phyloP scores from a whole-genome alignment of 495 filamentous ascomycete genomes.

The Penicillium verhagenii region DNA sequence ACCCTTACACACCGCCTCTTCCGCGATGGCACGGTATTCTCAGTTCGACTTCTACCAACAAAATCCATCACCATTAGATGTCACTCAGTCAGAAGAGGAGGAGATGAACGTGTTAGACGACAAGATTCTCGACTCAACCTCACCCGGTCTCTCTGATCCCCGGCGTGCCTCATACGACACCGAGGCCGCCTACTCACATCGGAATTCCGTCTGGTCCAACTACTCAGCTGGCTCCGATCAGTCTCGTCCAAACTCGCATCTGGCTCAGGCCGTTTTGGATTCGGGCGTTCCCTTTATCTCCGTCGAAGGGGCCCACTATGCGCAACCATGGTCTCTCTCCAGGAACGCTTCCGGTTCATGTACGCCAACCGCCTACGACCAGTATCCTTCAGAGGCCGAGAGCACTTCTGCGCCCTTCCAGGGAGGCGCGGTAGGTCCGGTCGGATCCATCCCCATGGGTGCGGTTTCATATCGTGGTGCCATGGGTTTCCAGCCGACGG shows the following conservation, averaged over 20 bases:
- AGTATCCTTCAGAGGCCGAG: constrained; percentile 63
- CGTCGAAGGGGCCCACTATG: constrained; percentile 50
- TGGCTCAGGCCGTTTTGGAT: constrained; percentile 37
- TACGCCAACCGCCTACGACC: constrained; percentile 62
- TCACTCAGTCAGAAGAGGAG: constrained; percentile 73
- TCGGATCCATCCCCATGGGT: constrained; percentile 44
- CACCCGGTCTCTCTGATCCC: constrained; percentile 65
- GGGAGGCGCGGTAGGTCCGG: constrained; percentile 50
- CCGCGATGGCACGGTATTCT: constrained; percentile 45
- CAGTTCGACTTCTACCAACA: constrained; percentile 62
- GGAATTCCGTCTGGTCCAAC: constrained; percentile 72
- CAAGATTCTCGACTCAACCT: constrained; percentile 72
- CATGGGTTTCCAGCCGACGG: constrained; percentile 40
- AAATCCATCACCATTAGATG: constrained; percentile 60
- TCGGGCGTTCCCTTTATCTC: constrained; percentile 56
- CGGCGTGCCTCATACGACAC: constrained; percentile 70
- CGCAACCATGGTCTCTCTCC: constrained; percentile 39
- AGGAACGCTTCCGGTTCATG: constrained; percentile 55
- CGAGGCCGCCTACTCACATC: constrained; percentile 68
- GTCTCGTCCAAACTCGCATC: constrained; percentile 40
- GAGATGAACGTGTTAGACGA: constrained; percentile 81
- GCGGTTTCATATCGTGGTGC: constrained; percentile 44
- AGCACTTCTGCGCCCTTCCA: constrained; percentile 54
- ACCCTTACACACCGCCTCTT: constrained; percentile 29
- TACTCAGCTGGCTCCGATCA: constrained; percentile 52